Base-by-base conservation (phyloP, 345 rosid genomes). In the Eucalyptus pauciflora region DNA sequence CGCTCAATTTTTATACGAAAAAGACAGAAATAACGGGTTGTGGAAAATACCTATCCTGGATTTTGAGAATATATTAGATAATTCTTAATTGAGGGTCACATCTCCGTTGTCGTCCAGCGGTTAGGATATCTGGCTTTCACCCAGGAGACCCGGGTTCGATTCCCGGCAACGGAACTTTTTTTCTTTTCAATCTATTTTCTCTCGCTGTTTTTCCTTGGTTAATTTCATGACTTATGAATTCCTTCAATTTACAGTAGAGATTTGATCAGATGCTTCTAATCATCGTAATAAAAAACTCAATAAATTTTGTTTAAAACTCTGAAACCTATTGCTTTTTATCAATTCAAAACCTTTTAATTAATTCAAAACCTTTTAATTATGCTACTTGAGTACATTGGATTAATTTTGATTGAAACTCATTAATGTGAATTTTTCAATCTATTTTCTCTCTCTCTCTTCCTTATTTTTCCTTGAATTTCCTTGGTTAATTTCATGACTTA, bases 71-170 rank as follows among this genome's bases (percentile, higher is more conserved):
- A 52, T 20, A 20, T 20, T 1, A 8, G 0, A 52, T 52, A 52
- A 52, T 52, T 52, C 56, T 7, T 52, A 8, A 52, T 0, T 7
- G 0, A 20, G 1, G 1, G 10, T 3, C 10, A 7, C 10, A 0
- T 52, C n/a, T 94, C 96, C 96, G 93, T 92, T 96, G 96, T 96
- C 95, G 99, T 96, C 98, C 97, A 97, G 95, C 95, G 99, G 98
- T 94, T 92, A 96, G 99, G 97, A 95, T 96, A 79, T 94, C 96
- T 95, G 98, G 97, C 97, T 96, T 96, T 95, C 97, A 95, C 97
- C 97, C 98, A 95, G 96, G 97, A 91, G 97, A 96, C 97, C 97
- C 97, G 96, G 97, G 98, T 95, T 97, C 96, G 95, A 96, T 97
- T 97, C 95, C 97, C 97, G 97, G 95, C 97, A 95, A 91, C 93